Base-by-base conservation (phyloP, 768 basidiomycete species). In the Leccinum rimulosum region DNA sequence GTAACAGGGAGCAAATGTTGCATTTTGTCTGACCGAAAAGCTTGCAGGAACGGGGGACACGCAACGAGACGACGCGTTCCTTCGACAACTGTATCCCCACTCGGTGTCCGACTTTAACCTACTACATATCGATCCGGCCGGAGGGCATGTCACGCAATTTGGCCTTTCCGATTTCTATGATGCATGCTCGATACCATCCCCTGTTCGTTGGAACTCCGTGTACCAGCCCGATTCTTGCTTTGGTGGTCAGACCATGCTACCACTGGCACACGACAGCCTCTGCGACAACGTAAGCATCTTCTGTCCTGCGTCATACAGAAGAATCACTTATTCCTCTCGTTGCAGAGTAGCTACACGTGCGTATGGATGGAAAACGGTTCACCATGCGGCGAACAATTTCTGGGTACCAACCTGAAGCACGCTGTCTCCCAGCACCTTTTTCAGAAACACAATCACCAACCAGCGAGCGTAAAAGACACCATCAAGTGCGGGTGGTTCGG, bases 401-500 rank as follows among this genome's bases (percentile, higher is more conserved):
- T 25, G 4, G 53, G 48, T 17, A n/a, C n/a, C n/a, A 59, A 43
- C 52, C 8, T 58, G 35, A 68, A 64, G 43, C 61, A 66, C 1
- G 4, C 55, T 28, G n/a, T 69, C 19, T 49, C 61, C 3, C 52
- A 45, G 2, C 68, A 69, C 30, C 54, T 69, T 1, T 8, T 27
- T 3, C 17, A 4, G 1, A 10, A 0, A 1, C 68, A 69, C 57
- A 4, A 17, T 4, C 51, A 68, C 8, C 31, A 6, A 48, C 40
- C 61, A 3, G 22, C 51, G 15, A 31, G 27, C 9, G 63, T 63
- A 10, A 65, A 60, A 40, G 30, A 45, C n/a, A 25, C 30, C 0
- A 60, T 38, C 25, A 47, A 1, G 28, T 73, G 71, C 52, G 45
- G 0, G 0, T 72, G 70, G 71, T 0, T 28, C 0, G 57, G 61